Percentiles rank a stretch among this genome's conserved stretches.
Conservation (phyloP, 352 stramenopile species). For the Globisporangium rhizosaccharum region DNA sequence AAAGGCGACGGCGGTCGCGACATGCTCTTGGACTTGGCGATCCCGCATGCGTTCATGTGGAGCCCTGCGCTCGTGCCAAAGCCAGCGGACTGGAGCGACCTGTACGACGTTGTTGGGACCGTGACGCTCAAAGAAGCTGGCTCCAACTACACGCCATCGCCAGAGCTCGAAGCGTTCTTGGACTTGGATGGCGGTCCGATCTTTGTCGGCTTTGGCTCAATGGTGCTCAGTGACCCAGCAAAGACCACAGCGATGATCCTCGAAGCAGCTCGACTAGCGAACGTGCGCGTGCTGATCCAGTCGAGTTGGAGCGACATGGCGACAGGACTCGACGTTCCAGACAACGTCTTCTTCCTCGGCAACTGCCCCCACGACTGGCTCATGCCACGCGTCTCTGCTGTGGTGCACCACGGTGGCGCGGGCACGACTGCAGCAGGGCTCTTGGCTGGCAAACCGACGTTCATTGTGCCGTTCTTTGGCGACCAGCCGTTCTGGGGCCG, state of each 20-base stretch:
- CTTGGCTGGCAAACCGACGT: conserved; percentile 87
- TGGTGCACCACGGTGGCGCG: conserved; percentile 81
- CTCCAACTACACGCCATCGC: conserved; percentile 33
- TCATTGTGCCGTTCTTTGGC: conserved; percentile 94
- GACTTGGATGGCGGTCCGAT: conserved; percentile 56
- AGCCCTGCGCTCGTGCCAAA: conserved; percentile 49
- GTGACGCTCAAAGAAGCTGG: conserved; percentile 4
- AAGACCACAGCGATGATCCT: conserved; percentile 82
- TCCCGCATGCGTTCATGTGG: conserved; percentile 77
- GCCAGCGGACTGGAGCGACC: conserved; percentile 49
- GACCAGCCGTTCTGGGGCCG: conserved; percentile 94
- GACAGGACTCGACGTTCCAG: conserved; percentile 22
- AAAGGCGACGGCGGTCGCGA: conserved; percentile 24
- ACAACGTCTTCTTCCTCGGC: conserved; percentile 60
- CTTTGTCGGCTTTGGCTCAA: conserved; percentile 93
- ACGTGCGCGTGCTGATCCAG: conserved; percentile 87
- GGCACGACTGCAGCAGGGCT: conserved; percentile 90
- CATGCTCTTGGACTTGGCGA: conserved; percentile 26
- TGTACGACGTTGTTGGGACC: conserved; percentile 11
- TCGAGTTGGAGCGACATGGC: conserved; percentile 85
- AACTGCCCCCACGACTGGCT: conserved; percentile 90
- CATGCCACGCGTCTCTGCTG: conserved; percentile 80
- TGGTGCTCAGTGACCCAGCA: conserved; percentile 84
- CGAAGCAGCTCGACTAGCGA: conserved; percentile 51
- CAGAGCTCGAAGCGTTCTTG: conserved; percentile 67